Evolutionary conservation across 352 stramenopile species (phyloP).

Genomic region (Albugo laibachii): DNA sequence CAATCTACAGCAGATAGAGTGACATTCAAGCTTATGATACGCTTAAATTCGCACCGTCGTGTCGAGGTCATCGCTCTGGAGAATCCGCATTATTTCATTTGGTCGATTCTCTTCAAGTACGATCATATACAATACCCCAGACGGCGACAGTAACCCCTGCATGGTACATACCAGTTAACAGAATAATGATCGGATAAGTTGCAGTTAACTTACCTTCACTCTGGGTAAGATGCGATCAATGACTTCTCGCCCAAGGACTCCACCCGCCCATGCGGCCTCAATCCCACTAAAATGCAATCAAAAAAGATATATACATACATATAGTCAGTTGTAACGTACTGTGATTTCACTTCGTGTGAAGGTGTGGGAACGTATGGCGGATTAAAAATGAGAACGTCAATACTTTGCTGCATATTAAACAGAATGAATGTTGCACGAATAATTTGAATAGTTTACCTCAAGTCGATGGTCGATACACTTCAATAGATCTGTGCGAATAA

Average conservation of each 20-base stretch:
- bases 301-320: neutral
- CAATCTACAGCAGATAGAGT: neutral
- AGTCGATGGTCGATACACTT: conserved; percentile 31
- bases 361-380: conserved; percentile 96
- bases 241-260: conserved; percentile 83
- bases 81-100: conserved; percentile 75
- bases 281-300: conserved; percentile 58
- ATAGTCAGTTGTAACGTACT: conserved; percentile 16
- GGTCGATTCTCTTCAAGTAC: conserved; percentile 94
- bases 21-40: neutral
- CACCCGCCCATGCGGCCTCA: conserved; percentile 92
- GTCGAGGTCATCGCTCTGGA: conserved; percentile 37
- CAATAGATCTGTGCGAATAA: conserved; percentile 76
- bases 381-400: conserved; percentile 97
- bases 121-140: conserved; percentile 94
- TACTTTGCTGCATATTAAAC: conserved; percentile 13
- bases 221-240: conserved; percentile 89
- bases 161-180: neutral
- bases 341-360: conserved; percentile 85
- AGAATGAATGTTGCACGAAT: neutral
- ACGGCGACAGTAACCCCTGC: conserved; percentile 42
- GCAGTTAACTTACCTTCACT: conserved; percentile 43
- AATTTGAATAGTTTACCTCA: conserved; percentile 11
- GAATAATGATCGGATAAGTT: conserved; percentile 1
- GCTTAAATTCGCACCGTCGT: conserved; percentile 22